phyloP scores from a whole-genome alignment of 148 eudicot genomes.

The Gaultheria prostrata region DNA sequence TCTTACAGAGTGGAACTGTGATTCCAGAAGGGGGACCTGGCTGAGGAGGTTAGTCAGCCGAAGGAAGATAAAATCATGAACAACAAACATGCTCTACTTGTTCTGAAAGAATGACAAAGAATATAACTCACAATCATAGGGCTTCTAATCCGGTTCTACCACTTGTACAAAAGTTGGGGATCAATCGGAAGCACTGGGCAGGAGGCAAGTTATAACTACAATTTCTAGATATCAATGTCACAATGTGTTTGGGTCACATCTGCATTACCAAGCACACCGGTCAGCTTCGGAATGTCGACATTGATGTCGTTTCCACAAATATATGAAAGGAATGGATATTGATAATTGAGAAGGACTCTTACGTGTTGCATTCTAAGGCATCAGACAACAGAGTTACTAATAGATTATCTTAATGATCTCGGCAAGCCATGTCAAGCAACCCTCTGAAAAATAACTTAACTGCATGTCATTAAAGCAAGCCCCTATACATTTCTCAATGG shows the following conservation, averaged over 20 bases:
- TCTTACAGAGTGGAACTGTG: not conserved
- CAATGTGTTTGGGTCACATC: not conserved
- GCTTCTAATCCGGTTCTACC: not conserved
- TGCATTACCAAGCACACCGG: not conserved
- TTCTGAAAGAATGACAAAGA: not conserved
- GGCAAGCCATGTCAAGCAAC: conserved; percentile 29
- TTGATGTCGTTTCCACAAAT: not conserved
- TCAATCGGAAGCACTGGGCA: not conserved
- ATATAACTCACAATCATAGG: not conserved
- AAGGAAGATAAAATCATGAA: not conserved
- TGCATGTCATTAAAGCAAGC: conserved; percentile 59
- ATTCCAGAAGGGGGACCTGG: not conserved
- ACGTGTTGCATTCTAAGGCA: not conserved
- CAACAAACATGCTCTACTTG: not conserved
- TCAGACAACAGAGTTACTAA: not conserved
- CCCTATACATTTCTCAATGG: conserved; percentile 47
- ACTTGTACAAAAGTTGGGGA: not conserved
- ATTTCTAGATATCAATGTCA: not conserved
- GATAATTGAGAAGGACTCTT: not conserved
- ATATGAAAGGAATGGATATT: not conserved
- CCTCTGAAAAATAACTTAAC: conserved; percentile 45
- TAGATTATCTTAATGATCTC: not conserved
- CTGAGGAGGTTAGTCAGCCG: not conserved
- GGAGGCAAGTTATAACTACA: not conserved
- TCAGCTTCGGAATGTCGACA: not conserved